Evolutionary conservation across 108 stramenopile genomes (phyloP), one percentile per base, ranked within the genome.

Genomic region (Cyclostephanos tholiformis): DNA sequence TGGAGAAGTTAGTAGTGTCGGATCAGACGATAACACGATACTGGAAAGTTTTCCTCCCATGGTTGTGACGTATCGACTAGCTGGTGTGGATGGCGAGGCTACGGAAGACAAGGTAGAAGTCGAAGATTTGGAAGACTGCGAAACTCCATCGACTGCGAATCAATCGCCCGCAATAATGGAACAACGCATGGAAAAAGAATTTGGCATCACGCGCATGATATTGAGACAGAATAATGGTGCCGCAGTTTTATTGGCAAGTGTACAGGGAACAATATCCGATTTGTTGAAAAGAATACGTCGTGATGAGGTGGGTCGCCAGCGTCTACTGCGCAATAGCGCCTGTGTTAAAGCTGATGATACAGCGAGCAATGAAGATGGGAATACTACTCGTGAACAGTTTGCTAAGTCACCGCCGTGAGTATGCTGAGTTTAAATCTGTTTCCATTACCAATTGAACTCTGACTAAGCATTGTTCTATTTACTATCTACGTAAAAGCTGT

Each of bases 51-150:
- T 92, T 20, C 91, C 91, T 50, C 85, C 88, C 6, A 88, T 89
- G 89, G 79, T 92, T 41, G 82, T 87, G 2, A 95, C 90, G 12
- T 95, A 95, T 74, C 77, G 89, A 25, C 61, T 92, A 57, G 88
- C 87, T 26, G 94, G 94, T 43, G 94, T 95, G 4, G 94, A 95
- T 71, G 94, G 94, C 16, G 94, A 95, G 71, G 94, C 94, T 0
- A 95, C 94, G 8, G 94, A 95, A 82, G 94, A 95, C 71, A 86
- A 84, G 27, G 87, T 94, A 10, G 82, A 83, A 41, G 58, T 62
- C n/a, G 71, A 63, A 3, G 82, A 84, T 32, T 67, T 95, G 35
- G 77, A 77, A 8, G 94, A 95, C 73, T 91, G 91, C 6, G 91
- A 92, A 52, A 90, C 89, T 13, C 83, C 86, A 4, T 75, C 70